These are phyloP conservation scores for Cyclospora cayetanensis DNA, from an alignment of 169 alveolate genomes.

Conservation along the genomic window DNA sequence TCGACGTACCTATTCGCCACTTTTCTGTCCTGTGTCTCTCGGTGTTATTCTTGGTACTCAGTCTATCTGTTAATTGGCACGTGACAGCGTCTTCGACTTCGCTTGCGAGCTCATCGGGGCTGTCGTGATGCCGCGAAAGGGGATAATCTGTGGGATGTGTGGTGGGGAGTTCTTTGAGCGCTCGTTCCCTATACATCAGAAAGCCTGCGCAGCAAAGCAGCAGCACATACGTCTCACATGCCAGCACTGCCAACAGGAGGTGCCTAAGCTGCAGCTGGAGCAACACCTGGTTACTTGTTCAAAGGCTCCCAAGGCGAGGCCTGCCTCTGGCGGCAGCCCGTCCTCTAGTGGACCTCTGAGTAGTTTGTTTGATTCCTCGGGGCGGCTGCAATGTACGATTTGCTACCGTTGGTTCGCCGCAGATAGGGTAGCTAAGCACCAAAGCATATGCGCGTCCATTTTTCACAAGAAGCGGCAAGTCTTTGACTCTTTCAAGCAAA, in stretches of 20 bases:
- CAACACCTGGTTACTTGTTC: slow-evolving; percentile 31
- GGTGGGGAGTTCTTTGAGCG: slow-evolving; percentile 63
- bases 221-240: background rate
- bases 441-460: slow-evolving; percentile 2
- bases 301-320: slow-evolving; percentile 35
- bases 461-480: background rate
- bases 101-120: too few species aligned
- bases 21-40: background rate
- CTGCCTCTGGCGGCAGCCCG: background rate
- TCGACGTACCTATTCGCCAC: background rate
- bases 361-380: slow-evolving; percentile 30
- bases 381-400: slow-evolving; percentile 58
- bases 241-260: slow-evolving; percentile 47
- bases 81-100: background rate
- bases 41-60: background rate
- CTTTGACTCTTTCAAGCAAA: slow-evolving; percentile 64
- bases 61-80: background rate
- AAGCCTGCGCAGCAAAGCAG: slow-evolving; percentile 53
- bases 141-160: slow-evolving; percentile 53
- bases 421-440: slow-evolving; percentile 64
- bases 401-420: slow-evolving; percentile 66
- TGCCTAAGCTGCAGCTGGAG: slow-evolving; percentile 45
- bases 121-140: slow-evolving; percentile 53
- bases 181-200: slow-evolving; percentile 54
- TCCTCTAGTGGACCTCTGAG: background rate